phyloP scores from a whole-genome alignment of 345 rosid genomes.

The Pseudoturritis turrita region DNA sequence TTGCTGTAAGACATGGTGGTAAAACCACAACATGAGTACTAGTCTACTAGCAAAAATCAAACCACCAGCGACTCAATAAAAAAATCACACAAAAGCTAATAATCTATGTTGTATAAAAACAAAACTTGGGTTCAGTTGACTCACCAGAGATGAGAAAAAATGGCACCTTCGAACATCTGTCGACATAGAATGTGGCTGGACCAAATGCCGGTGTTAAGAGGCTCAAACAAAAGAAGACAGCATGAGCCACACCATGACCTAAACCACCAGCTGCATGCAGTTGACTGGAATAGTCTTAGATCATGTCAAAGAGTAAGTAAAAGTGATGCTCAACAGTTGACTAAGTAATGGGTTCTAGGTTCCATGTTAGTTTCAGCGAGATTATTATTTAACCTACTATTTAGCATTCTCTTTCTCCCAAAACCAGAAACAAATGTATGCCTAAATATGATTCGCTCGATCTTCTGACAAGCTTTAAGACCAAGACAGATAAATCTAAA shows the following conservation, averaged over 20 bases:
- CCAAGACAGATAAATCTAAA: background rate
- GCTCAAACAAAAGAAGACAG: slow-evolving; percentile 93
- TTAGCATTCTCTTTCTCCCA: background rate
- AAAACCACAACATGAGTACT: slow-evolving; percentile 17
- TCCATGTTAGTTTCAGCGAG: background rate
- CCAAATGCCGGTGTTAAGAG: slow-evolving; percentile 95
- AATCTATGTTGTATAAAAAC: background rate
- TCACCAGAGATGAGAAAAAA: slow-evolving; percentile 93
- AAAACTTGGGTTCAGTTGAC: slow-evolving; percentile 27
- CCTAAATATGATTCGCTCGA: background rate
- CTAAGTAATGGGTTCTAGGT: background rate
- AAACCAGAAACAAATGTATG: background rate
- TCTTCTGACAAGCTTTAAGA: background rate
- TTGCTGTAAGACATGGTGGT: slow-evolving; percentile 50
- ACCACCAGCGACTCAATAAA: slow-evolving; percentile 12
- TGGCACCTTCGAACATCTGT: slow-evolving; percentile 72
- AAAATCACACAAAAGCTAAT: background rate
- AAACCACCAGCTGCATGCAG: slow-evolving; percentile 96
- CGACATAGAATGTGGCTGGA: slow-evolving; percentile 81
- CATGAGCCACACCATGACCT: slow-evolving; percentile 99
- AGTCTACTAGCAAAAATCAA: background rate
- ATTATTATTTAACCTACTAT: background rate
- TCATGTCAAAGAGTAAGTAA: slow-evolving; percentile 9
- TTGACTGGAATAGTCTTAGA: slow-evolving; percentile 27
- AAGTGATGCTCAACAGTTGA: background rate